Conservation (phyloP, 1,139 yeast species). For the Diutina scorzettiae region DNA sequence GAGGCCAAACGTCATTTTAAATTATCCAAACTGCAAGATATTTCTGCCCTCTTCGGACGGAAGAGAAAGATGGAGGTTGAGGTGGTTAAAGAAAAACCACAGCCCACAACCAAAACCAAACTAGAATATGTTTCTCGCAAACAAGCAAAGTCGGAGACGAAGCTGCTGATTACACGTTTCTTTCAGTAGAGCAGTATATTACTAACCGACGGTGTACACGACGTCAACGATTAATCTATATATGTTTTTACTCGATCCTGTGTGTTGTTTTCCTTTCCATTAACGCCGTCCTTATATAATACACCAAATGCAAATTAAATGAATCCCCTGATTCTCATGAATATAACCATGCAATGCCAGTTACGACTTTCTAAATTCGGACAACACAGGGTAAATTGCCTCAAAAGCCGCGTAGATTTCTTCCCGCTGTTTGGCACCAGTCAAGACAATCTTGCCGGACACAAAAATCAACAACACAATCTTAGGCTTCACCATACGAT, state of each 20-base stretch:
- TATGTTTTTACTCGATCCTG: too few relatives aligned
- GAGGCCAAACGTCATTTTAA: slow-evolving; percentile 48
- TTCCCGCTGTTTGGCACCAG: slow-evolving; percentile 99
- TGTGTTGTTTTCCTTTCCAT: not conserved
- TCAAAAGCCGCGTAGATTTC: slow-evolving; percentile 97
- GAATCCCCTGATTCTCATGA: not conserved
- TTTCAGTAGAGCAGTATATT: not conserved
- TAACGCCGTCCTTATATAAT: not conserved
- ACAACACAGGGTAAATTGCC: slow-evolving; percentile 94
- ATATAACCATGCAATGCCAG: not conserved
- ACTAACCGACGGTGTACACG: too few relatives aligned
- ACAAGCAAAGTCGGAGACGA: not conserved
- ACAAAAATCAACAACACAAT: slow-evolving; percentile 92
- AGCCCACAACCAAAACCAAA: not conserved
- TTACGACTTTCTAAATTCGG: slow-evolving; percentile 84
- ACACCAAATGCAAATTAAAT: slow-evolving; percentile 1
- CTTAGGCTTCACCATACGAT: slow-evolving; percentile 99
- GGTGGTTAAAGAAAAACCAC: not conserved
- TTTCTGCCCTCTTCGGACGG: slow-evolving; percentile 34
- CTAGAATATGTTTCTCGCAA: slow-evolving; percentile 1
- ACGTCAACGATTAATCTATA: not conserved
- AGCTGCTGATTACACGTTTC: not conserved
- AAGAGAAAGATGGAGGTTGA: not conserved
- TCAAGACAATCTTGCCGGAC: slow-evolving; percentile 92
- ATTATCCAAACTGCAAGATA: slow-evolving; percentile 36